Conservation (phyloP, 2,329 filamentous ascomycete species). For the Trichoderma breve region DNA sequence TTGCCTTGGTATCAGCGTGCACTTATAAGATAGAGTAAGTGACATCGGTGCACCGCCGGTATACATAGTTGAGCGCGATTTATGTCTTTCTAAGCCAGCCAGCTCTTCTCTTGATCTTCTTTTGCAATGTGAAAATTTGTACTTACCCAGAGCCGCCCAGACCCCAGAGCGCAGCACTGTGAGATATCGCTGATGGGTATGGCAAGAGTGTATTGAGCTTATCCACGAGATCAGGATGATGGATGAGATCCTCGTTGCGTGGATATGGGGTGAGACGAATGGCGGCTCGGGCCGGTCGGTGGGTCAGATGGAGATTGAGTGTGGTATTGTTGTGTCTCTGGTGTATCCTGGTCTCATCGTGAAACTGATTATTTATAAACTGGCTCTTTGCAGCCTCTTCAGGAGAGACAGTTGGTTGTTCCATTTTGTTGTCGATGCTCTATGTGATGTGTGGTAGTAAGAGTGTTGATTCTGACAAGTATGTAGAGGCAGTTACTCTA, state of each 20-base stretch:
- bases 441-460: background rate
- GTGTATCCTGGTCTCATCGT: background rate
- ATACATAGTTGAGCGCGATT: too few species aligned
- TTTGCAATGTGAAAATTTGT: too few species aligned
- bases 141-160: too few species aligned
- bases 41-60: too few species aligned
- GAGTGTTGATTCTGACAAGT: background rate
- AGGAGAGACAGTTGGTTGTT: background rate
- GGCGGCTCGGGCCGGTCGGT: background rate
- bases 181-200: too few species aligned
- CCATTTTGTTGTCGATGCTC: background rate
- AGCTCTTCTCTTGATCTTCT: too few species aligned
- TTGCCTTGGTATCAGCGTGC: too few species aligned
- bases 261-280: background rate
- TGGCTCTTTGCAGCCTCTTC: background rate
- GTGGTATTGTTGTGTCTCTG: background rate
- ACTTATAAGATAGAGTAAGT: too few species aligned
- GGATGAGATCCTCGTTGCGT: background rate
- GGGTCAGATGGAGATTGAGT: background rate
- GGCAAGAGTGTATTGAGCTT: background rate
- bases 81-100: too few species aligned
- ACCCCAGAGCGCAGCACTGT: too few species aligned
- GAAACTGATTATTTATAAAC: background rate
- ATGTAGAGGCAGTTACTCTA: background rate
- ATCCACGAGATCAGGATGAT: background rate